Evolutionary conservation across 225 moss, liverwort and hornwort genomes (phyloP).

Genomic region (Physcomitrellopsis africana): DNA sequence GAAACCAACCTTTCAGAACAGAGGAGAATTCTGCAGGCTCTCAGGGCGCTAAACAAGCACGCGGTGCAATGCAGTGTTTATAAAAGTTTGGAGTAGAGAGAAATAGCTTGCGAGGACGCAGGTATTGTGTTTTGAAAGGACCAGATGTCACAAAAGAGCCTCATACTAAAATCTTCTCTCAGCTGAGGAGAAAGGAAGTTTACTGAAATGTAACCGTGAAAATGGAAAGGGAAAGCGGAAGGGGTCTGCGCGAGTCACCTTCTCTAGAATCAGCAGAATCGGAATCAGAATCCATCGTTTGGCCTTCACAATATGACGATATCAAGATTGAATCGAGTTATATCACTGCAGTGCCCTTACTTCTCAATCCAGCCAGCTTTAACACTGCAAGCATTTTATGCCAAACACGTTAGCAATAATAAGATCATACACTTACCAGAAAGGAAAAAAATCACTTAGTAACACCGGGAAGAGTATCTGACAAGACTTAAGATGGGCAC

Average conservation of each 20-base stretch:
- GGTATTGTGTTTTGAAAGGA: not conserved
- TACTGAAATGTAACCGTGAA: not conserved
- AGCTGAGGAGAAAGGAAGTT: not conserved
- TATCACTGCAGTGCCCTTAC: not conserved
- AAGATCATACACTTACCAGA: not conserved
- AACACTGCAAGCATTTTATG: constrained; percentile 24
- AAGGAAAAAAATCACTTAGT: not conserved
- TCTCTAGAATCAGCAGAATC: constrained; percentile 51
- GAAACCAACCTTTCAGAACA: not conserved
- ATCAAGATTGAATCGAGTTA: constrained; percentile 1
- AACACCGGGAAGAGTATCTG: not conserved
- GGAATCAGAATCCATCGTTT: constrained; percentile 35
- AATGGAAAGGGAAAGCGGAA: not conserved
- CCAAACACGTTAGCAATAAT: not conserved
- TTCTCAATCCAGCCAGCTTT: not conserved
- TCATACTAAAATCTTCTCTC: not conserved
- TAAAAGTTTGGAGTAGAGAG: no score
- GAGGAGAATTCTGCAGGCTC: no score
- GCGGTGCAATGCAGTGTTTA: not conserved
- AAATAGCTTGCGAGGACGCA: no score
- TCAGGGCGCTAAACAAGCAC: not conserved
- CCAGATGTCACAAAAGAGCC: not conserved
- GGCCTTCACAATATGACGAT: constrained; percentile 4
- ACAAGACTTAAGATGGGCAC: not conserved
- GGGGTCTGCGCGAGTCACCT: constrained; percentile 15